Base-by-base conservation (phyloP, 345 rosid genomes). In the Heritiera littoralis region DNA sequence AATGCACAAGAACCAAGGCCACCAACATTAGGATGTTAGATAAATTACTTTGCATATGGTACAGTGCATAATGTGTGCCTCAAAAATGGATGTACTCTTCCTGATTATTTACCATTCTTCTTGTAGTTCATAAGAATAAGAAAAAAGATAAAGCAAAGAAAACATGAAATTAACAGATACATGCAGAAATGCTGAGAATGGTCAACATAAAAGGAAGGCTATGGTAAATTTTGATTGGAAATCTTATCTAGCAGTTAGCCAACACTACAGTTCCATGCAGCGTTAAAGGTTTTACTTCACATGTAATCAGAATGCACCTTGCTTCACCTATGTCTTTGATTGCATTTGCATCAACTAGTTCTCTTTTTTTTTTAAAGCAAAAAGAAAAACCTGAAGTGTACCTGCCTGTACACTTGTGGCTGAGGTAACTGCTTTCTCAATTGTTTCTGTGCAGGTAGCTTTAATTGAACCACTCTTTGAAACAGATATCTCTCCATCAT, bases 351-450 rank as follows among this genome's bases (percentile, higher is more conserved):
- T 59, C 64, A 59, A n/a, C 61, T 56, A 56, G 1, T 40, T 35
- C 38, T 35, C 3, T 35, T 35, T 35, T 35, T 35, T 35, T 35
- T 35, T 35, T 35, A 35, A 40, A 40, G 43, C n/a, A 46, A 54
- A 65, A 11, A 51, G 65, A 23, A 73, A 55, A 67, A 54, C 9
- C 18, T 46, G 77, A 54, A 72, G 54, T 78, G 74, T 89, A 92
- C 96, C 97, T 90, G 90, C 91, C 89, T 87, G 78, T 32, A 78
- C 75, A 77, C 80, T 72, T 78, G 83, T 80, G 60, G 83, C 9
- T 20, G 78, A 41, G 75, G 90, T 69, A 54, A 80, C 84, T 74
- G 43, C 83, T 84, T 80, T 86, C 60, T 83, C 83, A 8, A 78
- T 75, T 73, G 80, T n/a, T 68, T 78, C 76, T 65, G 75, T 59